Percentiles rank a stretch among this genome's conserved stretches.
Evolutionary conservation across 1,139 yeast species (phyloP).

Genomic region (Wickerhamomyces sp.): DNA sequence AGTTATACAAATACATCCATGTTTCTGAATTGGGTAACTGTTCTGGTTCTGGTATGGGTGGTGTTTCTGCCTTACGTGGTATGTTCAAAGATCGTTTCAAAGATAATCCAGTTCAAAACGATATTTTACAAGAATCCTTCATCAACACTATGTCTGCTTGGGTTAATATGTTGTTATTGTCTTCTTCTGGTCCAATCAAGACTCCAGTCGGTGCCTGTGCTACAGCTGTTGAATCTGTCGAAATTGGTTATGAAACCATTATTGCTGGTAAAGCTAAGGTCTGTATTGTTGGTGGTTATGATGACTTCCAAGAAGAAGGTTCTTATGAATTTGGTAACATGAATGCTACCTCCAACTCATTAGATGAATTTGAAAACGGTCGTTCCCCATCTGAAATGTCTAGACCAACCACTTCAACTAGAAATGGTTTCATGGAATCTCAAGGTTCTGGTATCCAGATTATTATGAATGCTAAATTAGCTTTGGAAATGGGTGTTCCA

Average conservation of each 20-base stretch:
- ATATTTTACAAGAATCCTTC: conserved; percentile 94
- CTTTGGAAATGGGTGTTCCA: conserved; percentile 98
- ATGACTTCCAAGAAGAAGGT: conserved; percentile 99
- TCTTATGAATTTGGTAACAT: conserved; percentile 96
- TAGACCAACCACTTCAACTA: conserved; percentile 93
- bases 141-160: conserved; percentile 99
- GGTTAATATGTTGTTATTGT: conserved; percentile 95
- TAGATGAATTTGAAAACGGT: conserved; percentile 86
- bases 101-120: conserved; percentile 94
- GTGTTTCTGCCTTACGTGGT: conserved; percentile 93
- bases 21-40: conserved; percentile 98
- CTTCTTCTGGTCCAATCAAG: conserved; percentile 98
- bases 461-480: conserved; percentile 91
- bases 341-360: conserved; percentile 94
- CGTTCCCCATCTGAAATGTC: conserved; percentile 99
- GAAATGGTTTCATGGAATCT: conserved; percentile 98
- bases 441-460: conserved; percentile 99
- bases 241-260: conserved; percentile 91
- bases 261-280: conserved; percentile 91
- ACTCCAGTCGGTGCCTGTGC: conserved; percentile 99
- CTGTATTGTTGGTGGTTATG: conserved; percentile 97
- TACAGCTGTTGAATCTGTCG: conserved; percentile 96
- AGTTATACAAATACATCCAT: conserved; percentile 96
- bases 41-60: conserved; percentile 99
- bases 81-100: conserved; percentile 94